Percentiles rank a stretch among this genome's conserved stretches.
These are phyloP conservation scores for Plectosphaerella cucumerina DNA, from an alignment of 2,329 filamentous ascomycete species.

Conservation along the genomic window DNA sequence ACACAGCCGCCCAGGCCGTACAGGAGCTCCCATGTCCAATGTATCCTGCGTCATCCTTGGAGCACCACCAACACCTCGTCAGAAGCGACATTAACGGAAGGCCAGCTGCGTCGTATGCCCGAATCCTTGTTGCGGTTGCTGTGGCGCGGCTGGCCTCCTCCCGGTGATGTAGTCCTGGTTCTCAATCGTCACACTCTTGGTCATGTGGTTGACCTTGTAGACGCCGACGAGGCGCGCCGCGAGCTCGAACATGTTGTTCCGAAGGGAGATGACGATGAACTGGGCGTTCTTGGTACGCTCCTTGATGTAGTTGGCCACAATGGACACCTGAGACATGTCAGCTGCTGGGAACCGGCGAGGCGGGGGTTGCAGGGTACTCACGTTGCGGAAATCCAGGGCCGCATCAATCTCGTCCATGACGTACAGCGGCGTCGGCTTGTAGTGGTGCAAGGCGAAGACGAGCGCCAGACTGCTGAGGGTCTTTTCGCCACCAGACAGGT, in stretches of 20 bases:
- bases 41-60: not conserved
- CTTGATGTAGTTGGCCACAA: constrained; percentile 98
- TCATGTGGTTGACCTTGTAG: constrained; percentile 99
- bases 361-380: constrained; percentile 44
- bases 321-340: constrained; percentile 67
- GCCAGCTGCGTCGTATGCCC: constrained; percentile 3
- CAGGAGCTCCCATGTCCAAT: not conserved
- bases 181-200: constrained; percentile 86
- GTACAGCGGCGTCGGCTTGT: constrained; percentile 94
- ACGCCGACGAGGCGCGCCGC: constrained; percentile 93
- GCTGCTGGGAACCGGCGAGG: not conserved
- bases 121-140: constrained; percentile 13
- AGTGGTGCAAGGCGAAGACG: constrained; percentile 97
- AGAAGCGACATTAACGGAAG: not conserved
- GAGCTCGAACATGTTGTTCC: constrained; percentile 99
- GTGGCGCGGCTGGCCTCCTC: constrained; percentile 27
- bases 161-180: constrained; percentile 70
- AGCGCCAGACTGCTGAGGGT: constrained; percentile 88
- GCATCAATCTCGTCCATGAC: constrained; percentile 99
- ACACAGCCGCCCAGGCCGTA: constrained; percentile 3
- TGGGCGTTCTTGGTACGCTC: constrained; percentile 98
- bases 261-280: constrained; percentile 95
- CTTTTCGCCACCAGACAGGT: constrained; percentile 94
- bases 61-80: too few species aligned
- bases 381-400: constrained; percentile 94